These are phyloP conservation scores for Chamaenerion angustifolium DNA, from an alignment of 345 rosid species.

Conservation along the genomic window DNA sequence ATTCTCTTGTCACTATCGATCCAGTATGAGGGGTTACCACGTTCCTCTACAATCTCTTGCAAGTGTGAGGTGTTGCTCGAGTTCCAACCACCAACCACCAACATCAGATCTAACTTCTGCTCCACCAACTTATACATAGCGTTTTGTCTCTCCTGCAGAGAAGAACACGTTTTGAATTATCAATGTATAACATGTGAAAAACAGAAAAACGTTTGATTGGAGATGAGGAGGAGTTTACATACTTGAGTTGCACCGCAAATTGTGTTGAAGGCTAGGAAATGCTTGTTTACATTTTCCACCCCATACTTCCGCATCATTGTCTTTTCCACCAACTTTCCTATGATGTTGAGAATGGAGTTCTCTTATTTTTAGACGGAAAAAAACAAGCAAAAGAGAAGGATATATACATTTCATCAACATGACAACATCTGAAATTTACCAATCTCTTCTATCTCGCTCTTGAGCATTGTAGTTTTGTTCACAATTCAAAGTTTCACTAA, in stretches of 20 bases:
- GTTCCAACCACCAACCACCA: conserved; percentile 98
- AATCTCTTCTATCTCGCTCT: conserved; percentile 94
- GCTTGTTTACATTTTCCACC: too few species aligned
- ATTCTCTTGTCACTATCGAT: conserved; percentile 75
- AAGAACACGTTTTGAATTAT: too few species aligned
- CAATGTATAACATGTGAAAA: too few species aligned
- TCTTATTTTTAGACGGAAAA: conserved; percentile 1
- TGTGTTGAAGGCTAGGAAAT: too few species aligned
- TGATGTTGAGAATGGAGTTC: conserved; percentile 1
- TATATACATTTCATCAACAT: not conserved
- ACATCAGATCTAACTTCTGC: conserved; percentile 69
- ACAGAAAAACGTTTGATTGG: too few species aligned
- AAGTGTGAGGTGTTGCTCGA: too few species aligned
- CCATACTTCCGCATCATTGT: too few species aligned
- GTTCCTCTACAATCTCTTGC: conserved; percentile 81
- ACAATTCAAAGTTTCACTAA: conserved; percentile 77
- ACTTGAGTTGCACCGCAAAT: too few species aligned
- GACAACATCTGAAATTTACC: conserved; percentile 32
- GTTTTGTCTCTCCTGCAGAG: conserved; percentile 97
- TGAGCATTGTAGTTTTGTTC: conserved; percentile 95
- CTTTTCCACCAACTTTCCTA: conserved; percentile 74
- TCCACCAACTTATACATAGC: conserved; percentile 90
- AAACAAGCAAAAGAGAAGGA: conserved; percentile 2
- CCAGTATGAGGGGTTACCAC: conserved; percentile 90
- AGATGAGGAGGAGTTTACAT: too few species aligned